Evolutionary conservation across 495 filamentous ascomycete species (phyloP), one percentile per base, ranked within the genome.

Genomic region (Amphirosellinia nigrospora): DNA sequence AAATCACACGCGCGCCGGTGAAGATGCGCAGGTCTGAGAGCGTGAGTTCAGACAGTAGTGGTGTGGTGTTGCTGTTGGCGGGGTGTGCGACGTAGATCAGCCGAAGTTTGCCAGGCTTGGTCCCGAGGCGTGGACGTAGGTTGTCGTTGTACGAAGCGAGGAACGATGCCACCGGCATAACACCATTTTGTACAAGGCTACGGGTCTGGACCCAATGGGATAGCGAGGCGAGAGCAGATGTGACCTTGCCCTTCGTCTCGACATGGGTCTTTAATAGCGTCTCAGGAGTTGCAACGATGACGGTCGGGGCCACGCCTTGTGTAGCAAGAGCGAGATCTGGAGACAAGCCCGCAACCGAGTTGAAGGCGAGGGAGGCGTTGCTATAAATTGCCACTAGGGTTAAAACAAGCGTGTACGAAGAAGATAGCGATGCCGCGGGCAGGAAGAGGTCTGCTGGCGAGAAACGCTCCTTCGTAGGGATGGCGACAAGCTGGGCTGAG

Each of bases 361-460:
- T 98, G 70, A 99, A 87, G 32, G 94, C 96, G 23, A 98, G 84
- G 0, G 94, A 94, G 43, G 93, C 87, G 74, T 95, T 94, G 28
- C 88, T 91, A 79, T 86, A 94, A 6, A 99, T 87, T 0, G 95
- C 94, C 28, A 90, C 89, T 69, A 98, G 85, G 19, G 94, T 93
- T 60, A 94, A 86, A 56, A 89, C 87, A 19, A 98, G 87, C 2
- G 93, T 86, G 79, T 97, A 96, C 0, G 90, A 89, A 55, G 89
- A 85, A 2, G 90, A 90, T 28, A 98, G 89, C 3, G 91, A 90
- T 70, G 95, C 93, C 46, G 93, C 93, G 0, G 95, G 91, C n/a
- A 98, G 86, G 77, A 99, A 93, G 32, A 97, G 82, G 74, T 99
- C 96, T 3, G 87, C 83, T 5, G 89, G 82, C 13, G 79, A 86